Conservation (phyloP, 345 rosid species). For the Moricandia moricandioides region DNA sequence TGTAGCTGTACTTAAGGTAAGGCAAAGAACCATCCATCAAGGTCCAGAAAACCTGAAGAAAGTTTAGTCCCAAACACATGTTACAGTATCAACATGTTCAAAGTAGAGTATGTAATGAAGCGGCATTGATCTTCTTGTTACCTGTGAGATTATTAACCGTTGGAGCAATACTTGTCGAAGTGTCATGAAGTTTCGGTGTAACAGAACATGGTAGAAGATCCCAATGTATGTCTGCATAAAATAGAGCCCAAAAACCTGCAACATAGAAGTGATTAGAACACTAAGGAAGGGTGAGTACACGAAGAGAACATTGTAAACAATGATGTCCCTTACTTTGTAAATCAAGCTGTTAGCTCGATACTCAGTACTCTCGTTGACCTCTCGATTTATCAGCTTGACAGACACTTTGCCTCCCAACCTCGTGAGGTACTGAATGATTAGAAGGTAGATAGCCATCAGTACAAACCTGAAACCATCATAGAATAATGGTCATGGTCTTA, state of each 20-base stretch:
- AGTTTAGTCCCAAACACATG: conserved; percentile 1
- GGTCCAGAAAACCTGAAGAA: conserved; percentile 69
- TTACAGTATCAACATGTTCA: not conserved
- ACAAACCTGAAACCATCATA: conserved; percentile 60
- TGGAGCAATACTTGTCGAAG: conserved; percentile 81
- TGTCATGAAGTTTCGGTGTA: conserved; percentile 75
- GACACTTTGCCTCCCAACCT: conserved; percentile 77
- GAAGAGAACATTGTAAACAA: not conserved
- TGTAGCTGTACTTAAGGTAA: conserved; percentile 73
- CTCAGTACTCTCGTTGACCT: conserved; percentile 68
- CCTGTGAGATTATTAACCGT: conserved; percentile 73
- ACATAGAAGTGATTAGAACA: not conserved
- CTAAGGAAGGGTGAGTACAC: not conserved
- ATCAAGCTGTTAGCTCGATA: conserved; percentile 82
- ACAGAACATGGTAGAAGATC: conserved; percentile 86
- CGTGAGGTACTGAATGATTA: conserved; percentile 77
- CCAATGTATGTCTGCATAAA: conserved; percentile 97
- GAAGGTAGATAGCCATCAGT: conserved; percentile 74
- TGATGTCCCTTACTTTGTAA: conserved; percentile 60
- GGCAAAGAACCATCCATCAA: conserved; percentile 75
- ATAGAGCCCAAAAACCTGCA: conserved; percentile 92
- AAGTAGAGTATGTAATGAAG: conserved; percentile 2
- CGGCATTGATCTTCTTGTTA: conserved; percentile 9
- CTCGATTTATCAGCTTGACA: conserved; percentile 69
- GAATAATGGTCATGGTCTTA: not conserved